phyloP scores from a whole-genome alignment of 306 rosid genomes.

The Carpinus fangiana region DNA sequence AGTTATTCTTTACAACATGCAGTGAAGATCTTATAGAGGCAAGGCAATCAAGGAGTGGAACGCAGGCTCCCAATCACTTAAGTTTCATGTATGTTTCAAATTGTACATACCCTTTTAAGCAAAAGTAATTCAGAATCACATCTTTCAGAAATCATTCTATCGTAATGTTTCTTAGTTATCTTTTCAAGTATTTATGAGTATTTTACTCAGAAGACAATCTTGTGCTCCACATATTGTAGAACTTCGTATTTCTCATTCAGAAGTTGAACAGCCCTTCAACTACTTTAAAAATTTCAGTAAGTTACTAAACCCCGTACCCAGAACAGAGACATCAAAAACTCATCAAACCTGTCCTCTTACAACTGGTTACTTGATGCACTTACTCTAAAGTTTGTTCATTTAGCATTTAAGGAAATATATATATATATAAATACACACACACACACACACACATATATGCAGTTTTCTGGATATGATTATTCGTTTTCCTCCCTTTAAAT shows the following conservation, averaged over 20 bases:
- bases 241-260: not conserved
- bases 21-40: slow-evolving; percentile 16
- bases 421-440: too few relatives aligned
- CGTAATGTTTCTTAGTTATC: too few relatives aligned
- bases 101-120: not conserved
- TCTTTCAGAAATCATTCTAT: too few relatives aligned
- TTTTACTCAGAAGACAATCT: too few relatives aligned
- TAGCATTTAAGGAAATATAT: not conserved
- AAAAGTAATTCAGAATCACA: too few relatives aligned
- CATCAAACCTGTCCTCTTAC: not conserved
- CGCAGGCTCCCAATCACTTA: not conserved
- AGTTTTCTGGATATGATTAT: not conserved
- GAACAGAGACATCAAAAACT: not conserved
- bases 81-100: not conserved
- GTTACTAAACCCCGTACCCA: not conserved
- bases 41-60: not conserved
- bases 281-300: not conserved
- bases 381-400: not conserved
- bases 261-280: not conserved
- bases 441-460: not conserved
- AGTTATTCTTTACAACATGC: slow-evolving; percentile 4
- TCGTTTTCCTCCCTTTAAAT: not conserved
- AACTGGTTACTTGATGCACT: not conserved
- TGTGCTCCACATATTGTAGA: too few relatives aligned
- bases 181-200: too few relatives aligned